Evolutionary conservation across 805 yeast genomes (phyloP).

Genomic region (Zygosaccharomyces kombuchaensis): DNA sequence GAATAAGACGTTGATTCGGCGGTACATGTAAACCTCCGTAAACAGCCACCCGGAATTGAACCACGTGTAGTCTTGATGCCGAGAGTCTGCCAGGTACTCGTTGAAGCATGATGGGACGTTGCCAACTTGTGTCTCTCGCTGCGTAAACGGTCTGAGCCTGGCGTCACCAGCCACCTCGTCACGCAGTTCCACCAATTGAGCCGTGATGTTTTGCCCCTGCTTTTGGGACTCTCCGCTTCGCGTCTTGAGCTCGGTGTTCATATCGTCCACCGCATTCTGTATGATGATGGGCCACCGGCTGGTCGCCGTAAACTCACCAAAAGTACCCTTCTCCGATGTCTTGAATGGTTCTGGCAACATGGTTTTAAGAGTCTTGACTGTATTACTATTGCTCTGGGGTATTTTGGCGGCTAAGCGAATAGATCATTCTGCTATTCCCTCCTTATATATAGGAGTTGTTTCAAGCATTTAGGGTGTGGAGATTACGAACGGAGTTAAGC

Average conservation of each 20-base stretch:
- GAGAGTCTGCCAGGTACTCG: constrained; percentile 36
- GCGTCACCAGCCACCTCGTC: constrained; percentile 42
- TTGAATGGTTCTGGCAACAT: constrained; percentile 41
- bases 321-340: constrained; percentile 69
- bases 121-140: constrained; percentile 35
- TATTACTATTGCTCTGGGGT: neutral
- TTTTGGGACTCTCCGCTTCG: constrained; percentile 25
- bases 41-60: constrained; percentile 84
- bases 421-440: neutral
- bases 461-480: neutral
- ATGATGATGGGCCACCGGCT: constrained; percentile 86
- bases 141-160: constrained; percentile 42
- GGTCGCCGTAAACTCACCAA: constrained; percentile 75
- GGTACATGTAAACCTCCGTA: constrained; percentile 80
- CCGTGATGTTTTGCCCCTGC: constrained; percentile 48
- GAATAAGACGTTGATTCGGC: constrained; percentile 50
- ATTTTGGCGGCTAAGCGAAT: neutral
- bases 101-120: constrained; percentile 57
- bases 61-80: constrained; percentile 52
- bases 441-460: neutral
- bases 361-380: constrained; percentile 5
- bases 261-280: constrained; percentile 62
- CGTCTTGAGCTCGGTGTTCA: constrained; percentile 36
- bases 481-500: neutral
- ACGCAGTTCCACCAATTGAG: constrained; percentile 42